phyloP scores from a whole-genome alignment of 1,139 yeast species.

The Taphrina flavorubra region DNA sequence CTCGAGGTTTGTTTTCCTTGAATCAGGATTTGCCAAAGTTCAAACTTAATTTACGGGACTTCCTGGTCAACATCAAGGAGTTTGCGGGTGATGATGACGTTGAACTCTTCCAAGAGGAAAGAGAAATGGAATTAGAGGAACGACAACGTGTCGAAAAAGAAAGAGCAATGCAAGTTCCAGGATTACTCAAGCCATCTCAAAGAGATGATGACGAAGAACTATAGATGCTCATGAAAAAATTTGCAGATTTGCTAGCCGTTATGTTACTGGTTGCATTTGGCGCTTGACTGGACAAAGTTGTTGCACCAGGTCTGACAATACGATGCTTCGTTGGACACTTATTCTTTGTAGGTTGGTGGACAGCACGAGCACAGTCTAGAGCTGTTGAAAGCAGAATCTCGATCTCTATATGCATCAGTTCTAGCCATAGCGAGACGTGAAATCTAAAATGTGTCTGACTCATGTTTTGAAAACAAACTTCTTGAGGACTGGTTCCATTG shows the following conservation, averaged over 20 bases:
- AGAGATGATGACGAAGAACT: constrained; percentile 30
- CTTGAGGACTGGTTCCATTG: too few relatives aligned
- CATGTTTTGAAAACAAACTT: too few relatives aligned
- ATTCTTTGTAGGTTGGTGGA: too few relatives aligned
- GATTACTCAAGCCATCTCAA: constrained; percentile 75
- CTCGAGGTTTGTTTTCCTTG: constrained; percentile 70
- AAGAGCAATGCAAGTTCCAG: constrained; percentile 86
- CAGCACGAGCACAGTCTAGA: too few relatives aligned
- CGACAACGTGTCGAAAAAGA: constrained; percentile 74
- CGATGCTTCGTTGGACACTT: too few relatives aligned
- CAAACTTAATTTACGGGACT: constrained; percentile 87
- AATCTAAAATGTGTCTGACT: too few relatives aligned
- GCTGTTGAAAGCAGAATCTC: too few relatives aligned
- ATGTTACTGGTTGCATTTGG: too few relatives aligned
- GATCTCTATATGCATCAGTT: too few relatives aligned
- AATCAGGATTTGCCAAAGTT: constrained; percentile 78
- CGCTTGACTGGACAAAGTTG: too few relatives aligned
- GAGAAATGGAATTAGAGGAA: constrained; percentile 75
- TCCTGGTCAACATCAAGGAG: constrained; percentile 93
- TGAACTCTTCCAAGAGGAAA: constrained; percentile 92
- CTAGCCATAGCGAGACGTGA: too few relatives aligned
- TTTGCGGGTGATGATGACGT: constrained; percentile 86
- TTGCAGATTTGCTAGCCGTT: neutral
- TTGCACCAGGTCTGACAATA: too few relatives aligned
- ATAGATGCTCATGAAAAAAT: neutral